Evolutionary conservation across 2,329 filamentous ascomycete species (phyloP).

Genomic region (Chaetothyriales sp.): DNA sequence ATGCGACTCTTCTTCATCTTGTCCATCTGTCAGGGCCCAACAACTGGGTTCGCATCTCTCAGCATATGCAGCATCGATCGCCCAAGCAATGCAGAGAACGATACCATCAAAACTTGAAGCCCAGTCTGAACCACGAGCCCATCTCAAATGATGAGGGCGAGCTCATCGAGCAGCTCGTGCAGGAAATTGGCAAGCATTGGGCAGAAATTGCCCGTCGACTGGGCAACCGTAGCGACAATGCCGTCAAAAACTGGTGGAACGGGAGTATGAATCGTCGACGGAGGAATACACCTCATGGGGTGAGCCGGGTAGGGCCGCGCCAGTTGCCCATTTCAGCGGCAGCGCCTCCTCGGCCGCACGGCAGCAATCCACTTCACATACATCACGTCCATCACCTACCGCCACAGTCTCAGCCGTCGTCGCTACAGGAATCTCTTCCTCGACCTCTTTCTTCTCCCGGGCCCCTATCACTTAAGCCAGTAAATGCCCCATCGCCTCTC

Average conservation of each 20-base stretch:
- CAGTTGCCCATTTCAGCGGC: constrained; percentile 12
- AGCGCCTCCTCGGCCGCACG: constrained; percentile 2
- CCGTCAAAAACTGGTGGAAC: constrained; percentile 98
- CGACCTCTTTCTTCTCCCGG: neutral
- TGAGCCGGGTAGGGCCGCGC: constrained; percentile 10
- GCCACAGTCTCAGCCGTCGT: neutral
- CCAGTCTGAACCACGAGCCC: constrained; percentile 56
- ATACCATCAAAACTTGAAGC: constrained; percentile 86
- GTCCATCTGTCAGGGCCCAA: constrained; percentile 59
- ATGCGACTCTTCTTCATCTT: constrained; percentile 54
- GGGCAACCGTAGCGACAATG: constrained; percentile 79
- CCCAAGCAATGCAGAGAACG: constrained; percentile 93
- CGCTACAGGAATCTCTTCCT: neutral
- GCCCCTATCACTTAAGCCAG: neutral
- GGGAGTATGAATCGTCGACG: constrained; percentile 64
- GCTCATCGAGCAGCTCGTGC: constrained; percentile 64
- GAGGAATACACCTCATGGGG: constrained; percentile 10
- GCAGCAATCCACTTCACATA: neutral
- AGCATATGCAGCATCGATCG: constrained; percentile 60
- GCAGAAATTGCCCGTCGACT: constrained; percentile 78
- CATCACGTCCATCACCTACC: neutral
- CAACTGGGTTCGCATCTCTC: constrained; percentile 83
- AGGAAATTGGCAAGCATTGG: constrained; percentile 73
- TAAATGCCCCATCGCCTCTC: neutral
- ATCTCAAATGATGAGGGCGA: constrained; percentile 58